These are phyloP conservation scores for Candida sp. DNA, from an alignment of 1,139 yeast species.

Conservation along the genomic window DNA sequence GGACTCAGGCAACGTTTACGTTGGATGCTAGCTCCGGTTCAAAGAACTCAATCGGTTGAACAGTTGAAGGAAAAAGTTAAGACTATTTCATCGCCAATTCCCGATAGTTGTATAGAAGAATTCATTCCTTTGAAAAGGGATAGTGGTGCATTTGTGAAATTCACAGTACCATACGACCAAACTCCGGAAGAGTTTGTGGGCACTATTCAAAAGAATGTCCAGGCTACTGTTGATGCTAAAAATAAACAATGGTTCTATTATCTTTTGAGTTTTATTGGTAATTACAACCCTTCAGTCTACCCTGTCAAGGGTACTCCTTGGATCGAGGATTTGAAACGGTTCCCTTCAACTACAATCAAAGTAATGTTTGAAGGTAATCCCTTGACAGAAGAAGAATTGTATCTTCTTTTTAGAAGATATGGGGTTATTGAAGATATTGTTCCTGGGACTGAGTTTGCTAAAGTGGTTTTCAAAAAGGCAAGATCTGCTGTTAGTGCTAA, in stretches of 20 bases:
- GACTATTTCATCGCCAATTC: constrained; percentile 28
- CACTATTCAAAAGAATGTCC: constrained; percentile 48
- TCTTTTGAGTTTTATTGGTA: constrained; percentile 13
- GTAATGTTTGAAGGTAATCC: constrained; percentile 73
- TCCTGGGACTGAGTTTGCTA: constrained; percentile 38
- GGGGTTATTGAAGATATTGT: constrained; percentile 77
- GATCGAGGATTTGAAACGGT: constrained; percentile 88
- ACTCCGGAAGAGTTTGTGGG: constrained; percentile 49
- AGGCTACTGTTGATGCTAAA: constrained; percentile 21
- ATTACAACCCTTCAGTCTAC: constrained; percentile 43
- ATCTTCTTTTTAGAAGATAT: constrained; percentile 79
- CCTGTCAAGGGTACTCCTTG: constrained; percentile 92
- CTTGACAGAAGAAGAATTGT: constrained; percentile 80
- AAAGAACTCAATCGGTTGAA: constrained; percentile 10
- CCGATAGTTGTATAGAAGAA: constrained; percentile 27
- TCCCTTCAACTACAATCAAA: constrained; percentile 60
- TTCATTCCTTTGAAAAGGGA: constrained; percentile 75
- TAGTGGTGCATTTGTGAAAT: constrained; percentile 91
- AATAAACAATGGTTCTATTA: constrained; percentile 26
- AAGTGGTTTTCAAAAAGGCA: constrained; percentile 26
- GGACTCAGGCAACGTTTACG: constrained; percentile 18
- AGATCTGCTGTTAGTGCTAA: constrained; percentile 84
- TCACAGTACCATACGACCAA: constrained; percentile 51
- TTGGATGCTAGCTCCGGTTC: constrained; percentile 15
- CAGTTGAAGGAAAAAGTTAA: constrained; percentile 19